Percentiles rank a stretch among this genome's conserved stretches.
Evolutionary conservation across 2,329 filamentous ascomycete species (phyloP).

Genomic region (Paracorniculantispora psalliotae): DNA sequence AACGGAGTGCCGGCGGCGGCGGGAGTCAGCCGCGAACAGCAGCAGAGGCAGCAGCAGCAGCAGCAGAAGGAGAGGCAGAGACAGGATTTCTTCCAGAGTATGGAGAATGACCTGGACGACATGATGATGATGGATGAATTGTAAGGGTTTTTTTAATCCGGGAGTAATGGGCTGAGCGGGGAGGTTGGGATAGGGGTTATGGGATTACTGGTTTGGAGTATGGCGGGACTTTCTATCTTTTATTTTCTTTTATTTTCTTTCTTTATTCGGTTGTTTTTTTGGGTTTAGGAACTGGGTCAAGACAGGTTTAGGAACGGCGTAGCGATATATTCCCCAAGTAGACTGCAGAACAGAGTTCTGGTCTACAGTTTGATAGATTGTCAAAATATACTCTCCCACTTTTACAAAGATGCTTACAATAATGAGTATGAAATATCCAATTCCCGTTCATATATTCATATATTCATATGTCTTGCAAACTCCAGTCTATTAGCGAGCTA

Average conservation of each 20-base stretch:
- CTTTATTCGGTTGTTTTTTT: background rate
- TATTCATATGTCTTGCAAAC: too few species aligned
- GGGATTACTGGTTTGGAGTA: background rate
- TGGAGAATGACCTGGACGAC: slow-evolving; percentile 14
- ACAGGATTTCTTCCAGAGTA: slow-evolving; percentile 16
- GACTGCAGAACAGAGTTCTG: background rate
- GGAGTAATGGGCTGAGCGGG: too few species aligned
- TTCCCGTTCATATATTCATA: too few species aligned
- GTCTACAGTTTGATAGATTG: background rate
- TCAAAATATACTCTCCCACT: background rate
- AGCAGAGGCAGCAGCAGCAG: background rate
- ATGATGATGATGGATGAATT: slow-evolving; percentile 17
- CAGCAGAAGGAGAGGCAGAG: too few species aligned
- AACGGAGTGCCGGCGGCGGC: background rate
- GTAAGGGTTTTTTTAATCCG: slow-evolving; percentile 4
- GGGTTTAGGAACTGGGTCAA: too few species aligned
- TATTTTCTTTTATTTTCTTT: background rate
- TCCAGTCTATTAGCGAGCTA: too few species aligned
- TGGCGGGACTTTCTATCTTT: background rate
- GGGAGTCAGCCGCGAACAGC: too few species aligned
- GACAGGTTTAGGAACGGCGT: too few species aligned
- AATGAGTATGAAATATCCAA: too few species aligned
- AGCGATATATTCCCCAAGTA: background rate
- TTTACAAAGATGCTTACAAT: too few species aligned
- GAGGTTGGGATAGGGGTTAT: too few species aligned